phyloP scores from a whole-genome alignment of 2,329 filamentous ascomycete genomes.

The Neofusicoccum sp. region DNA sequence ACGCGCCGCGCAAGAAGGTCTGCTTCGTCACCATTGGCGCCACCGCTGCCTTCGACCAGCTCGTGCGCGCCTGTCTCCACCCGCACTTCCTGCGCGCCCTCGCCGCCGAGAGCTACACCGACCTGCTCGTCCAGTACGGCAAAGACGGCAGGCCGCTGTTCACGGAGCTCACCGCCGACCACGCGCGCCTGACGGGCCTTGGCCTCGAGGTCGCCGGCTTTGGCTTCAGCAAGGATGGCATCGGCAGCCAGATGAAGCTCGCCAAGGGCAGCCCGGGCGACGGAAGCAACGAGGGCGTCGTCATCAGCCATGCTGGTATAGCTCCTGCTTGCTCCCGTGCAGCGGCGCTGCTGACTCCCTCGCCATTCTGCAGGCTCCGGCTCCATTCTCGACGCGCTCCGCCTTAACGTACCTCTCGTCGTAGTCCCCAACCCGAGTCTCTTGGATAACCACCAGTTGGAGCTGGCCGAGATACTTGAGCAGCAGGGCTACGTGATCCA shows the following conservation, averaged over 20 bases:
- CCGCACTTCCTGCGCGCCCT: slow-evolving; percentile 64
- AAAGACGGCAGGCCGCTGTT: slow-evolving; percentile 60
- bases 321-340: not conserved
- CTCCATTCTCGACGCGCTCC: slow-evolving; percentile 79
- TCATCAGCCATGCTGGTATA: slow-evolving; percentile 88
- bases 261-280: slow-evolving; percentile 44
- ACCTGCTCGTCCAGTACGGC: slow-evolving; percentile 79
- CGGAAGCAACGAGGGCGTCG: slow-evolving; percentile 59
- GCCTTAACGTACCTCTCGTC: slow-evolving; percentile 72
- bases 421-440: slow-evolving; percentile 83
- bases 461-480: slow-evolving; percentile 76
- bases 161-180: slow-evolving; percentile 14
- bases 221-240: slow-evolving; percentile 61
- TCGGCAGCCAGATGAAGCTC: slow-evolving; percentile 59
- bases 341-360: not conserved
- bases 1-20: slow-evolving; percentile 34
- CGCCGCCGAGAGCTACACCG: slow-evolving; percentile 60
- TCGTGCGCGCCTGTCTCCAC: slow-evolving; percentile 66
- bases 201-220: slow-evolving; percentile 57
- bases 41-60: slow-evolving; percentile 74
- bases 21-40: slow-evolving; percentile 92
- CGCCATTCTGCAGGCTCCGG: slow-evolving; percentile 66
- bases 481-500: slow-evolving; percentile 74
- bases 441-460: slow-evolving; percentile 86
- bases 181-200: slow-evolving; percentile 21